Base-by-base conservation (phyloP, 306 rosid species). In the Mimosa bimucronata region DNA sequence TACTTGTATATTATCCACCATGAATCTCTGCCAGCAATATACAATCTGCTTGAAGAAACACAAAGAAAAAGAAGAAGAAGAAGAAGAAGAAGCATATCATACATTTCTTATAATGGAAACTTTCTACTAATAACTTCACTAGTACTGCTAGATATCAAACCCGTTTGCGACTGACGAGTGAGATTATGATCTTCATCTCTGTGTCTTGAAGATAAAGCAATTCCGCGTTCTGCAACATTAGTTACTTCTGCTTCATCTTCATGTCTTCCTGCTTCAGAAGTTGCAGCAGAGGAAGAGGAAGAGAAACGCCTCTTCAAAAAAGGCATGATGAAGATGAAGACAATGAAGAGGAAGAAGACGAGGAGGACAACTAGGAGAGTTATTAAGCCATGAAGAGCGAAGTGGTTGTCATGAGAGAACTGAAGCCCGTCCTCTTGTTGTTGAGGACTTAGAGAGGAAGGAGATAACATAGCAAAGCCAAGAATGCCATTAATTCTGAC, bases 381-480 rank as follows among this genome's bases (percentile, higher is more conserved):
- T 44, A 91, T 77, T 74, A 79, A 58, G 18, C 97, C 97, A 37
- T 92, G 86, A 38, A 82, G 74, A 25, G 84, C 92, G 62, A 76
- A 92, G 75, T 80, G 71, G 57, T 64, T 82, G 26, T 92, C 94
- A 5, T 40, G 1, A 73, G 85, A 67, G 66, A 90, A 30, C 41
- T 14, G 85, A 64, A 87, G 58, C 77, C 68, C 89, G 44, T 71
- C 29, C 29, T 9, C 84, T 58, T 64, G 74, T 45, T 38, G 83
- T 25, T 53, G 80, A 70, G 79, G 85, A 9, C 75, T 38, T 19
- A 45, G 62, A 50, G 79, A 1, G 55, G 75, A 37, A 57, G 72
- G 55, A 48, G 55, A 48, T 48, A 15, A 78, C 79, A 83, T 79
- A 3, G 67, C 67, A 61, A 31, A 60, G n/a, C 14, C 29, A 9